Conservation (phyloP, 139 green algal species). For the Coelastrella sp. region DNA sequence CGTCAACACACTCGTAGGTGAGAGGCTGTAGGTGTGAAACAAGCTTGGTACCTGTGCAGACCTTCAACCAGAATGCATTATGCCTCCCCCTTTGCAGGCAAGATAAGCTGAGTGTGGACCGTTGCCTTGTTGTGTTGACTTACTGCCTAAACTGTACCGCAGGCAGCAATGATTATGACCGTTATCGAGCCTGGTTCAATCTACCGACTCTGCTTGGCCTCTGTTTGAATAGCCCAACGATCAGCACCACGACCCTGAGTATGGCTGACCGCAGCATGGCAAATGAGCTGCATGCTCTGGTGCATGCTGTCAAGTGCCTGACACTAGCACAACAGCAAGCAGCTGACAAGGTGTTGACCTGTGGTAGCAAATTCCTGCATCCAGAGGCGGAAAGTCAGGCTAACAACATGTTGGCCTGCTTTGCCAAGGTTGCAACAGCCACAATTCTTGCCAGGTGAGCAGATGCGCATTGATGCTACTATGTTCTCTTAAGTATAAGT, state of each 20-base stretch:
- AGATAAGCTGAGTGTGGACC: too few relatives aligned
- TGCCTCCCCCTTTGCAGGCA: too few relatives aligned
- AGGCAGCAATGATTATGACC: constrained; percentile 49
- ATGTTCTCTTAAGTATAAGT: not conserved
- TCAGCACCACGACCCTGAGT: constrained; percentile 6
- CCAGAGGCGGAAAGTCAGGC: constrained; percentile 28
- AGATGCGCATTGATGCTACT: too few relatives aligned
- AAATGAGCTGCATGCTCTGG: constrained; percentile 46
- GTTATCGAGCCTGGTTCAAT: constrained; percentile 44
- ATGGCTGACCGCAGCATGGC: constrained; percentile 23
- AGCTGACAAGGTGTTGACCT: constrained; percentile 30
- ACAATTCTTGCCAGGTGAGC: constrained; percentile 32
- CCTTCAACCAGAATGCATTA: not conserved
- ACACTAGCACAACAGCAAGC: constrained; percentile 35
- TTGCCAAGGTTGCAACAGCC: constrained; percentile 31
- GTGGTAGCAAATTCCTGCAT: constrained; percentile 48
- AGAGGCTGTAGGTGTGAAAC: too few relatives aligned
- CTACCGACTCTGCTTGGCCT: constrained; percentile 38
- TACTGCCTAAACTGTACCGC: not conserved
- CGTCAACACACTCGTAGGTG: constrained; percentile 36
- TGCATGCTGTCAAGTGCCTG: constrained; percentile 35
- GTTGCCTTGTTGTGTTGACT: too few relatives aligned
- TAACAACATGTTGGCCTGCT: constrained; percentile 31
- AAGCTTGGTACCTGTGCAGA: not conserved
- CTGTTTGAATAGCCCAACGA: constrained; percentile 21